A percentile compares a stretch with the other conserved stretches of the same genome.
Evolutionary conservation across 139 green algal species (phyloP).

Genomic region (Chloropicon primus): DNA sequence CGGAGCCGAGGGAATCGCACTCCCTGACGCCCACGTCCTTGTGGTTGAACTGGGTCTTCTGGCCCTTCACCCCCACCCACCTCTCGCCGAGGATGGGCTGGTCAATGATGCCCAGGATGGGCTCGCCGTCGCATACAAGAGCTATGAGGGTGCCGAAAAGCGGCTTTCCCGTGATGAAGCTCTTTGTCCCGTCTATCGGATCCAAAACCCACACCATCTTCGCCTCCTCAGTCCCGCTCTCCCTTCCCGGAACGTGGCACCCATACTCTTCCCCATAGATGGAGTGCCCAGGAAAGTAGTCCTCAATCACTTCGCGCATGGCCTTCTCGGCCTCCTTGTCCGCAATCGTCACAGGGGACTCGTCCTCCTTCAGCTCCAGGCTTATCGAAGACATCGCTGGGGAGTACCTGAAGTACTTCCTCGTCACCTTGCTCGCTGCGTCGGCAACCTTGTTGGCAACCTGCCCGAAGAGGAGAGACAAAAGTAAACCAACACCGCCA

Average conservation of each 20-base stretch:
- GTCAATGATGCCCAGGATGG: constrained; percentile 90
- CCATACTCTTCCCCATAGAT: constrained; percentile 86
- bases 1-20: constrained; percentile 22
- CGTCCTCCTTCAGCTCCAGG: constrained; percentile 68
- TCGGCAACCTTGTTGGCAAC: constrained; percentile 61
- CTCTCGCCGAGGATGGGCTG: constrained; percentile 79
- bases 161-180: constrained; percentile 98
- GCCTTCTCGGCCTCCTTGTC: constrained; percentile 59
- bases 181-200: constrained; percentile 98
- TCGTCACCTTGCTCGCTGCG: constrained; percentile 45
- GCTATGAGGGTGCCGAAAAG: constrained; percentile 91
- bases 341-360: constrained; percentile 63
- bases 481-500: background rate
- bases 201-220: constrained; percentile 81
- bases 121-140: constrained; percentile 69
- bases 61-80: constrained; percentile 76
- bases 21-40: constrained; percentile 12
- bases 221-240: background rate
- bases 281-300: constrained; percentile 48
- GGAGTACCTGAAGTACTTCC: constrained; percentile 50
- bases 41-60: constrained; percentile 75
- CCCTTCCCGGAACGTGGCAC: constrained; percentile 19
- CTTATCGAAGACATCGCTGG: constrained; percentile 19
- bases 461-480: background rate
- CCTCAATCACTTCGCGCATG: constrained; percentile 40